These are phyloP conservation scores for Tricholoma terreum DNA, from an alignment of 768 basidiomycete genomes.

Conservation along the genomic window DNA sequence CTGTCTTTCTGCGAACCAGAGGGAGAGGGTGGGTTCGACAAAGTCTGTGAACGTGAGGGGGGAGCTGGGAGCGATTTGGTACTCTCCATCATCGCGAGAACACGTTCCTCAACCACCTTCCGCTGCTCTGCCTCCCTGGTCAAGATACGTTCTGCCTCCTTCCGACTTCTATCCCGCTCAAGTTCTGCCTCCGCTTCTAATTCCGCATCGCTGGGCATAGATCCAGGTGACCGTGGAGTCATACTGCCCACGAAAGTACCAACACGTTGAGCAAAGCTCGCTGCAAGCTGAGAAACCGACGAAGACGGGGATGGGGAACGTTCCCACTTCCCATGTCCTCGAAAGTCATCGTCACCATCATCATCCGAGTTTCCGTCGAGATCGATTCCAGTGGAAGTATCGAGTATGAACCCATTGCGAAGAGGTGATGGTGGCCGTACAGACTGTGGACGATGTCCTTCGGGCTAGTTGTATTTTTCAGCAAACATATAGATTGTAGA, in stretches of 20 bases:
- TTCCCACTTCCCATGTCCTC: constrained; percentile 30
- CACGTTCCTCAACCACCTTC: constrained; percentile 66
- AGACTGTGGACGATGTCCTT: constrained; percentile 34
- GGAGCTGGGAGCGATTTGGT: constrained; percentile 51
- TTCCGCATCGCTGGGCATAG: constrained; percentile 67
- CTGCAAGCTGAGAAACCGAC: constrained; percentile 71
- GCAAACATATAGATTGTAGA: background rate
- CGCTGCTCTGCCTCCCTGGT: constrained; percentile 69
- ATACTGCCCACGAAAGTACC: constrained; percentile 60
- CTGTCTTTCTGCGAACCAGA: constrained; percentile 62
- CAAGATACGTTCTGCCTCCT: constrained; percentile 77
- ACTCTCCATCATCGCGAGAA: constrained; percentile 68
- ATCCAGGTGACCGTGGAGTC: constrained; percentile 35
- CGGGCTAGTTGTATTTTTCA: constrained; percentile 29
- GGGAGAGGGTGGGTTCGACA: constrained; percentile 60
- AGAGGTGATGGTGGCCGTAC: constrained; percentile 72
- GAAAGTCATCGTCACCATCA: constrained; percentile 32
- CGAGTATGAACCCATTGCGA: constrained; percentile 56
- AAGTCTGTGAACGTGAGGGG: constrained; percentile 56
- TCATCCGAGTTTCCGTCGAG: constrained; percentile 45
- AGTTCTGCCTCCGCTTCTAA: constrained; percentile 77
- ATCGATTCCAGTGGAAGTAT: constrained; percentile 56
- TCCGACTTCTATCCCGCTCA: constrained; percentile 71
- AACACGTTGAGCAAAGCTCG: constrained; percentile 74
- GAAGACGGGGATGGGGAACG: constrained; percentile 62